Evolutionary conservation across 441 rosid species (phyloP), one percentile per base, ranked within the genome.

Genomic region (Populus trichocarpa): DNA sequence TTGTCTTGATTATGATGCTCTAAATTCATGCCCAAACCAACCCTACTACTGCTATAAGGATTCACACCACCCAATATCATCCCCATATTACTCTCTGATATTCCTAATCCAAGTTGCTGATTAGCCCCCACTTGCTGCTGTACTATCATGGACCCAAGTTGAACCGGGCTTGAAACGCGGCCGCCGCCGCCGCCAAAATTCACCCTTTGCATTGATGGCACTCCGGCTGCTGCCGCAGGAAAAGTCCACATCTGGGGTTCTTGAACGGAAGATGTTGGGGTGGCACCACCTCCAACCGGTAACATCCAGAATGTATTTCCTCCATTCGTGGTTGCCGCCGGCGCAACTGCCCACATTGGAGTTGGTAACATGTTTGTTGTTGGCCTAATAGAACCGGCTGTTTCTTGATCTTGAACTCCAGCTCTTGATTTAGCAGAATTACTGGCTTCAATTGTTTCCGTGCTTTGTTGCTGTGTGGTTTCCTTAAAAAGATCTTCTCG

Each of bases 251-350:
- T 87, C 78, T 88, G 92, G 35, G 92, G 69, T 61, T 87, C 87
- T 71, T 84, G 81, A 76, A 85, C 77, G 6, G 74, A 74, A 0
- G 81, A 65, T 53, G 90, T 18, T 0, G 82, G 68, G 10, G 71
- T 74, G 18, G 81, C 81, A 26, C 86, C 89, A 8, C 88, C 83
- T 5, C 94, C 88, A 35, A 92, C 87, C 0, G 97, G 94, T 40
- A 92, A 83, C 97, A 92, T 92, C 97, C 96, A 92, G 78, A 92
- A 89, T 26, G 90, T 86, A 65, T 85, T 92, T 46, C 92, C 90
- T 38, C 96, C 91, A 57, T 88, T 90, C 1, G 90, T 75, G 8
- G 96, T 75, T 14, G 86, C 72, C 4, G 87, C 85, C 26, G 92
- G 94, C 12, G 93, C 88, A 73, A 92, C 87, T 32, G 93, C 94